Evolutionary conservation across 2,329 filamentous ascomycete genomes (phyloP).

Genomic region (Dothistroma septosporum): DNA sequence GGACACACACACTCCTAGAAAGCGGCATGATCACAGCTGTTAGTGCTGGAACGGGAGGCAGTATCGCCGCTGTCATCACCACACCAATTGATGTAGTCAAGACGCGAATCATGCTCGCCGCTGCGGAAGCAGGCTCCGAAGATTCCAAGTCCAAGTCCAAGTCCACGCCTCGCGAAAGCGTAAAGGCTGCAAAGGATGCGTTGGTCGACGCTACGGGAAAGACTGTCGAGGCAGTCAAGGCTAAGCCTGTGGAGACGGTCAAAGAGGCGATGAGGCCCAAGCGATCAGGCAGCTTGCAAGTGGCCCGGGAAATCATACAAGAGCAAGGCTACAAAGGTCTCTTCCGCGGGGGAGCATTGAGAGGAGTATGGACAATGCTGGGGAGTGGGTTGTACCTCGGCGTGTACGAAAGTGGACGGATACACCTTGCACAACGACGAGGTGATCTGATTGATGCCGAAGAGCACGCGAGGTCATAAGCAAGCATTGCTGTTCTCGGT

Average conservation of each 20-base stretch:
- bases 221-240: constrained; percentile 32
- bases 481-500: background rate
- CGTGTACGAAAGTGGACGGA: constrained; percentile 75
- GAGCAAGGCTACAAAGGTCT: constrained; percentile 68
- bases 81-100: constrained; percentile 89
- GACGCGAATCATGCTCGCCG: constrained; percentile 79
- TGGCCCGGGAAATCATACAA: constrained; percentile 61
- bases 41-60: constrained; percentile 70
- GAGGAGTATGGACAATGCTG: constrained; percentile 75
- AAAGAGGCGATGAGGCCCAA: constrained; percentile 32
- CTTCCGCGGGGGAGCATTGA: constrained; percentile 70
- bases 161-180: constrained; percentile 11
- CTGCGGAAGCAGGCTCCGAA: constrained; percentile 37
- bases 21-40: constrained; percentile 66
- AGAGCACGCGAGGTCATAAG: constrained; percentile 15
- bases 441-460: constrained; percentile 40
- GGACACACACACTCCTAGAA: constrained; percentile 53
- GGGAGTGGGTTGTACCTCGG: constrained; percentile 82
- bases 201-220: constrained; percentile 42
- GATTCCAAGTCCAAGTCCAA: constrained; percentile 10
- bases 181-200: constrained; percentile 24
- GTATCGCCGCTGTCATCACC: constrained; percentile 72
- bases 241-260: constrained; percentile 29
- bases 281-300: constrained; percentile 48
- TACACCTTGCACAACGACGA: constrained; percentile 44